phyloP scores from a whole-genome alignment of 306 rosid species.

The Casuarina cunninghamiana region DNA sequence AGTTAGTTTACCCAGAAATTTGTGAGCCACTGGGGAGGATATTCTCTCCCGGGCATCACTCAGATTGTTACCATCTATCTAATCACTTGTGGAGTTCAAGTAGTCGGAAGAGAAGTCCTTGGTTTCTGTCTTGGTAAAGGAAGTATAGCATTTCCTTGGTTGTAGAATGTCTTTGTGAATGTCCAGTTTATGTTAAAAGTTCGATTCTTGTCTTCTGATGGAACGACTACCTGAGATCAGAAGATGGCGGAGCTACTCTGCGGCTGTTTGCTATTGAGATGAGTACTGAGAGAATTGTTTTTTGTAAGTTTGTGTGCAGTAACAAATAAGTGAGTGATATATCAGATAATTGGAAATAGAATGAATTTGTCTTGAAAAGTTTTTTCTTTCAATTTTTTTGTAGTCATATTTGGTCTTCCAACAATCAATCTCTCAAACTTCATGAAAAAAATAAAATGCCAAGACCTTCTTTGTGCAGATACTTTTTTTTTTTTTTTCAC shows the following conservation, averaged over 20 bases:
- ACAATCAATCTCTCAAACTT: constrained; percentile 3
- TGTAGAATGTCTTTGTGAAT: constrained; percentile 22
- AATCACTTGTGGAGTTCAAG: constrained; percentile 37
- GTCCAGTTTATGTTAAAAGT: constrained; percentile 47
- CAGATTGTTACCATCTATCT: constrained; percentile 61
- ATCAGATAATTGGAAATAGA: constrained; percentile 47
- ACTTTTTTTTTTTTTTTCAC: not conserved
- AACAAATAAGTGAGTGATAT: constrained; percentile 55
- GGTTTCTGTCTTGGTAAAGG: constrained; percentile 58
- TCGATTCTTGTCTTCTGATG: constrained; percentile 44
- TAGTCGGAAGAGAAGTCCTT: constrained; percentile 42
- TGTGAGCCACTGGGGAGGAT: constrained; percentile 56
- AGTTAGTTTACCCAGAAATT: constrained; percentile 53
- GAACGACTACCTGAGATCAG: constrained; percentile 34
- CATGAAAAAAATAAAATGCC: not conserved
- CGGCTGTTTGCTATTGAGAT: constrained; percentile 41
- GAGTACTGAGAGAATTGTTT: constrained; percentile 48
- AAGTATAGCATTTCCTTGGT: constrained; percentile 35
- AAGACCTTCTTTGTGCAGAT: not conserved
- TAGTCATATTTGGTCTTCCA: constrained; percentile 35
- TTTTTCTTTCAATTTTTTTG: constrained; percentile 19
- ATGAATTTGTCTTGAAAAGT: constrained; percentile 29
- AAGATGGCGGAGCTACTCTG: constrained; percentile 48
- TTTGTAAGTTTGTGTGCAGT: constrained; percentile 56
- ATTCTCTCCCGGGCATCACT: constrained; percentile 58